Evolutionary conservation across 345 rosid species (phyloP), one percentile per base, ranked within the genome.

Genomic region (Sapria himalayana): DNA sequence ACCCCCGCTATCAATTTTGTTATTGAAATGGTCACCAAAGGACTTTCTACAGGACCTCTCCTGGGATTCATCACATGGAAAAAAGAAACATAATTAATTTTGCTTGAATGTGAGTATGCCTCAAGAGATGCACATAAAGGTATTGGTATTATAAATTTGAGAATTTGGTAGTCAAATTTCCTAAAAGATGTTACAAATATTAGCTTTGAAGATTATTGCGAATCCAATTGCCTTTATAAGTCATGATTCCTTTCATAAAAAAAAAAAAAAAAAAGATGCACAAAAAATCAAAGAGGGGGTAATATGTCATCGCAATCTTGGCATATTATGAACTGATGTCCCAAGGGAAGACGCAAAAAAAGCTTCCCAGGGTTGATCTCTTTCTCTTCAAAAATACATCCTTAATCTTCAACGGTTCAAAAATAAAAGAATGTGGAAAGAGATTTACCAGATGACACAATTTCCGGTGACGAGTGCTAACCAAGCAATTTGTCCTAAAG

Each of bases 1-100:
- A 89, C 98, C 38, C 54, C 78, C 47, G 86, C 73, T 22, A 89
- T 76, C 51, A 89, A 51, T 61, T 69, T 89, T 35, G 95, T 77
- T 72, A 73, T 69, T 56, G 95, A 94, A n/a, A 89, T 69, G 37
- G 98, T 89, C 36, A 89, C 56, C 67, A 89, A 61, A 37, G 95
- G 93, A 43, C 94, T 89, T 16, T 91, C 82, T 37, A 95, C 93
- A 45, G 98, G 94, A 55, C 95, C 98, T 63, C 82, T 89, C 98
- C 95, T 89, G 65, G 45, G 39, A 54, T 39, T 33, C 33, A 41
- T 17, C 19, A 19, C 37, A n/a, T n/a, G n/a, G n/a, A n/a, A n/a
- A n/a, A n/a, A n/a, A n/a, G n/a, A n/a, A n/a, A n/a, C n/a, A n/a
- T n/a, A n/a, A n/a, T n/a, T n/a, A n/a, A n/a, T n/a, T n/a, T n/a